These are phyloP conservation scores for Myxozyma neotropica DNA, from an alignment of 805 yeast species.

Conservation along the genomic window DNA sequence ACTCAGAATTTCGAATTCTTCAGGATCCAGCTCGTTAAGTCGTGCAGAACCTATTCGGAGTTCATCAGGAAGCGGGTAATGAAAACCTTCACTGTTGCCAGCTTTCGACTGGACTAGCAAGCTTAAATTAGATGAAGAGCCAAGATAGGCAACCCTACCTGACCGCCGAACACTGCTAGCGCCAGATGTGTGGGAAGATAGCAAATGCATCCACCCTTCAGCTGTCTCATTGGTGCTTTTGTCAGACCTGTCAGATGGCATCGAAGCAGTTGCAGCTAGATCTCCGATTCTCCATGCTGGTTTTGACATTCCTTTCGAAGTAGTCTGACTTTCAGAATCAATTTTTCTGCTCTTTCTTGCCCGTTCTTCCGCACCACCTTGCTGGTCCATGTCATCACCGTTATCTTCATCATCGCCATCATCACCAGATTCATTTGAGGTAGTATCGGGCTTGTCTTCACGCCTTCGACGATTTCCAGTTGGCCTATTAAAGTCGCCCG, in stretches of 20 bases:
- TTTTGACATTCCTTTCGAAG: neutral
- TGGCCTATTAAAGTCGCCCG: neutral
- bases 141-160: constrained; percentile 52
- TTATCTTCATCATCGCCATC: constrained; percentile 23
- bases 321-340: constrained; percentile 3
- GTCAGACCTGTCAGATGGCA: neutral
- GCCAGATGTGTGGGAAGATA: constrained; percentile 43
- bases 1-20: constrained; percentile 65
- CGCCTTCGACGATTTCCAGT: neutral
- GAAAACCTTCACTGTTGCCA: constrained; percentile 49
- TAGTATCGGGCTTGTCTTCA: neutral
- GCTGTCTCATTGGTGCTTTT: constrained; percentile 30
- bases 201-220: constrained; percentile 41
- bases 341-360: neutral
- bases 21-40: constrained; percentile 50
- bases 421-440: constrained; percentile 10
- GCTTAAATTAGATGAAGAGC: constrained; percentile 54
- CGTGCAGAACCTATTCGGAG: constrained; percentile 38
- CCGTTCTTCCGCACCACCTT: neutral
- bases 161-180: constrained; percentile 35
- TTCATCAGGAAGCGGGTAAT: constrained; percentile 40
- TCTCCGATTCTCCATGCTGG: neutral
- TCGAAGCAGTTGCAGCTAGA: constrained; percentile 3
- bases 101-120: constrained; percentile 53
- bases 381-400: constrained; percentile 7